A percentile compares a stretch with the other conserved stretches of the same genome.
Conservation (phyloP, 805 yeast species). For the Starmerella potacharoeniae region DNA sequence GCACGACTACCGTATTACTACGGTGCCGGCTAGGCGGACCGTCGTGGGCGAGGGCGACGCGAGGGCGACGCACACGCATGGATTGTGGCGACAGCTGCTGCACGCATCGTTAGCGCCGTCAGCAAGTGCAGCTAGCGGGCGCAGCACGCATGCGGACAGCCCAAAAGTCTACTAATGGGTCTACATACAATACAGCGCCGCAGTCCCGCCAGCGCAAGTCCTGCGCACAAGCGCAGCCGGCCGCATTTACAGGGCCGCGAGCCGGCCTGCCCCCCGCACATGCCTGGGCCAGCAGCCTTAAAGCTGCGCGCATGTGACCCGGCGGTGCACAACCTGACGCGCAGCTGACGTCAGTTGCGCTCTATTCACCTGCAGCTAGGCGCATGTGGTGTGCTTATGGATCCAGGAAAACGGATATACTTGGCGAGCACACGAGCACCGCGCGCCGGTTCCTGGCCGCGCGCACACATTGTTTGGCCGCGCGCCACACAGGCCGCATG, state of each 20-base stretch:
- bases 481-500: too few relatives aligned
- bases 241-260: too few relatives aligned
- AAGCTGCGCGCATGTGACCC: background rate
- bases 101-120: background rate
- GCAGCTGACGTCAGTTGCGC: conserved; percentile 2
- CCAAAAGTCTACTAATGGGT: too few relatives aligned
- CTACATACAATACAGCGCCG: too few relatives aligned
- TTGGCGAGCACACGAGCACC: background rate
- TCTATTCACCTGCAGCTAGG: background rate
- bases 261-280: too few relatives aligned
- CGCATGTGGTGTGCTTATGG: background rate
- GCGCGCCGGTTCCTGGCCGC: background rate
- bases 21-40: background rate
- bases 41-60: conserved; percentile 1
- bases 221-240: too few relatives aligned
- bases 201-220: background rate
- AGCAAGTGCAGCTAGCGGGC: background rate
- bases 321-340: background rate
- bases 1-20: background rate
- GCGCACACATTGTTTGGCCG: background rate
- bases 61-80: background rate
- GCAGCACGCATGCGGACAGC: too few relatives aligned
- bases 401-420: background rate
- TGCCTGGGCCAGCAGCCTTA: too few relatives aligned
- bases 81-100: background rate